Evolutionary conservation across 352 stramenopile genomes (phyloP), one percentile per base, ranked within the genome.

Genomic region (Pythium periplocum): DNA sequence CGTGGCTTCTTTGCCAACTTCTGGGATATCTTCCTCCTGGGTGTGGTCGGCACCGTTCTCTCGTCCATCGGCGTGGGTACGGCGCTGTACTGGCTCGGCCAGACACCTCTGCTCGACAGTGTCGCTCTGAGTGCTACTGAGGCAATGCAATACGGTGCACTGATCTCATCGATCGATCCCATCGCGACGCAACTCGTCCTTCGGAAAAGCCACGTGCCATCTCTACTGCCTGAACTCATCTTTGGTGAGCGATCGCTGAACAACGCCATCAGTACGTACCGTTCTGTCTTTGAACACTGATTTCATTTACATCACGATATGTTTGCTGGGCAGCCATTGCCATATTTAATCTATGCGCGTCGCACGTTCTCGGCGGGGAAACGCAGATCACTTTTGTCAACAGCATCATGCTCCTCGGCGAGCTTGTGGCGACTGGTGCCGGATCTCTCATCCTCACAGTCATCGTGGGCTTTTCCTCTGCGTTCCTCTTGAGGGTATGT

Each of bases 161-260:
- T 98, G 7, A 97, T 98, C 48, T 94, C 74, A 4, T 85, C 91
- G 10, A 90, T 97, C 4, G 93, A 98, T 65, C 91, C 93, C 2
- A 91, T 98, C 4, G 89, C 90, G 0, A 97, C 90, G 9, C 64
- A 98, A 17, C 86, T 82, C 2, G 97, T 98, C 48, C 88, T 98
- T 66, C 88, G 88, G 35, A 78, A 75, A 49, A 64, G 63, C 96
- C 26, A 92, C 95, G 60, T 79, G 68, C 62, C 71, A 70, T 53
- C 71, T 59, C 30, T 67, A 68, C 36, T 70, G 71, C 54, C 78
- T 59, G 66, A 86, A 68, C 55, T 98, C 10, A 85, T 97, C 8
- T 98, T 98, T 76, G 93, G 93, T 50, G 86, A 96, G 64, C 78
- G 65, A 3, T 79, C 87, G 26, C 66, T 96, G 11, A 96, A 95